These are phyloP conservation scores for Leccinum rimulosum DNA, from an alignment of 768 basidiomycete species.

Conservation along the genomic window DNA sequence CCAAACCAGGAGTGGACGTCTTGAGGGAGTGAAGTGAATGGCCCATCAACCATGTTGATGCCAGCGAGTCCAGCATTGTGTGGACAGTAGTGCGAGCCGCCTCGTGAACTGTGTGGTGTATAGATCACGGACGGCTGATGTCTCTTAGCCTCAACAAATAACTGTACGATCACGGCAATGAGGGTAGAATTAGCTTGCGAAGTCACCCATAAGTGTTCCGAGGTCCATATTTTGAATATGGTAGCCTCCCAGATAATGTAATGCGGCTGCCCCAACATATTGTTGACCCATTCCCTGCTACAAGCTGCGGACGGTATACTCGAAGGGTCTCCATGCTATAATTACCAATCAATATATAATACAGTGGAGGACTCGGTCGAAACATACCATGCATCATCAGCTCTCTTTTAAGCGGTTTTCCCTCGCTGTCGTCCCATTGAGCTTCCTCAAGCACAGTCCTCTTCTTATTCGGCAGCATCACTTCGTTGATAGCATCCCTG, in stretches of 20 bases:
- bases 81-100: conserved; percentile 81
- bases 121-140: conserved; percentile 96
- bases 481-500: conserved; percentile 62
- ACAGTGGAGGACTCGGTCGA: background rate
- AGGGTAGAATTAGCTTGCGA: conserved; percentile 47
- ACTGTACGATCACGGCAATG: conserved; percentile 64
- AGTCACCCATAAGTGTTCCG: conserved; percentile 81
- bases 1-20: conserved; percentile 96
- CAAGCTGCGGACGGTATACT: conserved; percentile 84
- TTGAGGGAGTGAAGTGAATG: conserved; percentile 60
- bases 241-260: conserved; percentile 95
- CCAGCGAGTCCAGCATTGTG: conserved; percentile 85
- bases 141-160: conserved; percentile 95
- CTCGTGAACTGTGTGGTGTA: conserved; percentile 84
- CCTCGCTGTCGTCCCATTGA: conserved; percentile 75
- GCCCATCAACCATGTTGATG: conserved; percentile 84
- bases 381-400: conserved; percentile 80
- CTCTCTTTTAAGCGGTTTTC: conserved; percentile 86
- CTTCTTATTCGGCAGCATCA: conserved; percentile 79
- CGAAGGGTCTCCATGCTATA: conserved; percentile 89
- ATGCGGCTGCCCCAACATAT: conserved; percentile 83
- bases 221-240: conserved; percentile 93
- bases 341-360: conserved; percentile 5
- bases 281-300: conserved; percentile 88
- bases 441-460: conserved; percentile 86